phyloP scores from a whole-genome alignment of 1,284 basidiomycete species.

The Prillingera fragicola region DNA sequence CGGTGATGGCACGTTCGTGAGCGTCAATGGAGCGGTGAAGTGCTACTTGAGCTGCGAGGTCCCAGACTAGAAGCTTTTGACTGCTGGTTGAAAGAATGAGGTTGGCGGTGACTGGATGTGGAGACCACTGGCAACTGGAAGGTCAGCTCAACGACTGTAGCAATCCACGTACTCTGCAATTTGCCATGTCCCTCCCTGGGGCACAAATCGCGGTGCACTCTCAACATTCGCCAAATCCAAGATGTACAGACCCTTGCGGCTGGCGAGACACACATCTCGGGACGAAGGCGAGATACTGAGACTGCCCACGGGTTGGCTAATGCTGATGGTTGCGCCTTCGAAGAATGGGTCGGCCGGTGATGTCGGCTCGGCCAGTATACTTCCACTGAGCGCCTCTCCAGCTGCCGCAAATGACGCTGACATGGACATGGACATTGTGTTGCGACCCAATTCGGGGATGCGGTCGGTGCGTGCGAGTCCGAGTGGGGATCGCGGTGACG shows the following conservation, averaged over 20 bases:
- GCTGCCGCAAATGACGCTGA: no score
- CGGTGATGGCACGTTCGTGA: conserved; percentile 87
- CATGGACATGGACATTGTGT: no score
- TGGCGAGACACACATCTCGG: conserved; percentile 52
- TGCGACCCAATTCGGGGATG: no score
- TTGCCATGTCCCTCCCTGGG: conserved; percentile 94
- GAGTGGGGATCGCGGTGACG: no score
- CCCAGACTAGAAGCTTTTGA: conserved; percentile 96
- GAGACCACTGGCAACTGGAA: conserved; percentile 84
- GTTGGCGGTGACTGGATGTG: conserved; percentile 73
- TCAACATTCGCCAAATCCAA: conserved; percentile 86
- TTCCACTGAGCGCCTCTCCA: no score
- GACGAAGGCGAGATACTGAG: conserved; percentile 49
- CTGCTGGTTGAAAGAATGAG: conserved; percentile 93
- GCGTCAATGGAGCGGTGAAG: conserved; percentile 74
- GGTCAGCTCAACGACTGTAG: conserved; percentile 1
- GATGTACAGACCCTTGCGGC: conserved; percentile 89
- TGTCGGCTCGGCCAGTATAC: conserved; percentile 1
- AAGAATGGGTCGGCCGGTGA: conserved; percentile 30
- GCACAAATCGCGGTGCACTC: conserved; percentile 82
- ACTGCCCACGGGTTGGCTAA: conserved; percentile 50
- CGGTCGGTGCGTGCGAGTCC: neutral
- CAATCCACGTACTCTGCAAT: conserved; percentile 63
- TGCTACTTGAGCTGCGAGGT: conserved; percentile 62
- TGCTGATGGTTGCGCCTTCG: conserved; percentile 39